Conservation (phyloP, 352 stramenopile genomes). For the Pseudoperonospora humuli region DNA sequence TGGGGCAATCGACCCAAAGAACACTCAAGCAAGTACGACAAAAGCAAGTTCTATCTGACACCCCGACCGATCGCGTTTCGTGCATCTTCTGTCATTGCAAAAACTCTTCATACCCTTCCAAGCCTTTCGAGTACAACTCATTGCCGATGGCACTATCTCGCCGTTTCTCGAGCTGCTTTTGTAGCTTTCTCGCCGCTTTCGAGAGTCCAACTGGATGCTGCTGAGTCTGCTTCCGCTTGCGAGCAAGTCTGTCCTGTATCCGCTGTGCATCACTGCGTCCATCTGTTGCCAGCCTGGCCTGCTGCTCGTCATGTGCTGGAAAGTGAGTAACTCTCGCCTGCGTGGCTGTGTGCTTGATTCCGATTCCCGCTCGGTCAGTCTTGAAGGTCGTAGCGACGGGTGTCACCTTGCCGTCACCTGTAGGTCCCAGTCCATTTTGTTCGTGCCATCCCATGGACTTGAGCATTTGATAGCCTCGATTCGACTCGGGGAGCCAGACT, state of each 20-base stretch:
- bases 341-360: constrained; percentile 18
- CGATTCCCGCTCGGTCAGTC: constrained; percentile 39
- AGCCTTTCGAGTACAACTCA: constrained; percentile 37
- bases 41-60: not conserved
- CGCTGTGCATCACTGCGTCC: constrained; percentile 31
- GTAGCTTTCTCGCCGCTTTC: constrained; percentile 31
- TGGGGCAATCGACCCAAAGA: not conserved
- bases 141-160: constrained; percentile 34
- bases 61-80: not conserved
- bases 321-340: constrained; percentile 35
- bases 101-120: constrained; percentile 57
- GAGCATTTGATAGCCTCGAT: constrained; percentile 53
- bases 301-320: constrained; percentile 27
- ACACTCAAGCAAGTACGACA: not conserved
- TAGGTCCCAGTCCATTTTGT: constrained; percentile 27
- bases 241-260: constrained; percentile 32
- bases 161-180: constrained; percentile 30
- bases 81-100: constrained; percentile 24
- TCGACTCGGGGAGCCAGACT: constrained; percentile 66
- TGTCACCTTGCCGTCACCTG: constrained; percentile 30
- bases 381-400: constrained; percentile 48
- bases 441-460: constrained; percentile 54
- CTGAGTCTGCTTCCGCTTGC: constrained; percentile 37
- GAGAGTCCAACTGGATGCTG: constrained; percentile 11
- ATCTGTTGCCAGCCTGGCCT: constrained; percentile 23